Evolutionary conservation across 2,329 filamentous ascomycete species (phyloP), one percentile per base, ranked within the genome.

Genomic region (Neophaeococcomyces mojaviensis): DNA sequence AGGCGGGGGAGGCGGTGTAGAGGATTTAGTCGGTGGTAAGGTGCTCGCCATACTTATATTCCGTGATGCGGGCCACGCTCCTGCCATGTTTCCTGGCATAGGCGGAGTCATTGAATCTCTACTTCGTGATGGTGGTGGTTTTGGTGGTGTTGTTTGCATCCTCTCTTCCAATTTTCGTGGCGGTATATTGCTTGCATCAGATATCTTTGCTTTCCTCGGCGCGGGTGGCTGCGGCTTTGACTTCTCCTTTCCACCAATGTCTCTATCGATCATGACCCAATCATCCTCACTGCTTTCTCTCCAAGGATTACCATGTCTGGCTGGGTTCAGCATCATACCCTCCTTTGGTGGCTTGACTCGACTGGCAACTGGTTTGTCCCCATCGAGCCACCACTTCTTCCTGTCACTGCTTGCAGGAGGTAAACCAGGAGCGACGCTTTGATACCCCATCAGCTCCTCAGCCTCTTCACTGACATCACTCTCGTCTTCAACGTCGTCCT

Each of bases 221-320:
- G 59, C 49, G 35, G 51, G 50, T 20, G 55, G 59, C 20, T 58
- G 59, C 36, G 48, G 44, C 39, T 47, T 26, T 16, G 32, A 44
- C 20, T 33, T 43, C 10, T 39, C 42, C 28, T 49, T 35, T 15
- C 9, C 20, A 10, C 20, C 32, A 13, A 9, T 49, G 20, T 30
- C 39, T 10, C 19, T 22, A 24, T 33, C 46, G n/a, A 57, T 48
- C 28, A 59, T 44, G 19, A 94, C 79, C 92, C 92, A 97, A 58
- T 96, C 89, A 8, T 83, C 78, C 62, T 94, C 86, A 1, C 76
- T 71, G 1, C 44, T 46, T 31, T 55, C 53, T 45, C 74, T 76
- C 62, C 94, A 97, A 0, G 92, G 92, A 58, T 97, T 97, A 1
- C 84, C 79, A 10, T 80, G 78, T 39, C 86, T 78, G 26, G 79